Evolutionary conservation across 2,329 filamentous ascomycete species (phyloP).

Genomic region (Diaporthe ilicicola): DNA sequence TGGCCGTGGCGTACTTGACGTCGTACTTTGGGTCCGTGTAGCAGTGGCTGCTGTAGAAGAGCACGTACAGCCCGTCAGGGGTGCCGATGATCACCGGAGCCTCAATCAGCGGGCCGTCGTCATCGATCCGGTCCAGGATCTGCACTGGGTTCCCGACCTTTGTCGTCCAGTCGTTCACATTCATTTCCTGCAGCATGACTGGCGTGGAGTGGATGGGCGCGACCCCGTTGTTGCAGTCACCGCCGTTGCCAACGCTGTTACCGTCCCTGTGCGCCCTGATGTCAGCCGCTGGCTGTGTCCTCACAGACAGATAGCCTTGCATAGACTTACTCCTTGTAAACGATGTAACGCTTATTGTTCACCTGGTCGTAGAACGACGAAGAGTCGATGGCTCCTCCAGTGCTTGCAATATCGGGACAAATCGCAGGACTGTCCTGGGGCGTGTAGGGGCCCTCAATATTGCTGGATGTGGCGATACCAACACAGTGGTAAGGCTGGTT

Average conservation of each 20-base stretch:
- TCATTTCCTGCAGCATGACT: constrained; percentile 64
- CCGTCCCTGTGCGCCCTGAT: constrained; percentile 58
- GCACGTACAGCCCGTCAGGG: constrained; percentile 59
- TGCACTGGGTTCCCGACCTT: constrained; percentile 56
- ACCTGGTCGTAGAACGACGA: constrained; percentile 64
- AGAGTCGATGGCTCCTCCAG: constrained; percentile 70
- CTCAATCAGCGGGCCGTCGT: constrained; percentile 66
- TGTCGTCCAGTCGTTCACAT: constrained; percentile 60
- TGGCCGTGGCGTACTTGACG: constrained; percentile 62
- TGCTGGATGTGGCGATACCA: constrained; percentile 60
- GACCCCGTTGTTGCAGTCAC: constrained; percentile 54
- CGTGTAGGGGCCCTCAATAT: constrained; percentile 60
- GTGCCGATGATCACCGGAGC: constrained; percentile 62
- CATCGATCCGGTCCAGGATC: constrained; percentile 54
- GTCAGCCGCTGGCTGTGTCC: neutral
- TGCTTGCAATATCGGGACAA: constrained; percentile 56
- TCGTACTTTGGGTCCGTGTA: constrained; percentile 64
- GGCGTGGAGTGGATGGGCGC: constrained; percentile 58
- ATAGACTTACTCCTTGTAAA: constrained; percentile 59
- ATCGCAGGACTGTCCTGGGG: constrained; percentile 57
- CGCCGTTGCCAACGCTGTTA: constrained; percentile 56
- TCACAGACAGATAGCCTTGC: neutral
- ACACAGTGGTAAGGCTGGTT: constrained; percentile 61
- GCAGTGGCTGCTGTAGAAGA: constrained; percentile 71
- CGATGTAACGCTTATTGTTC: constrained; percentile 62